Base-by-base conservation (phyloP, 2,329 filamentous ascomycete genomes). In the Neocatenulostroma microsporum region DNA sequence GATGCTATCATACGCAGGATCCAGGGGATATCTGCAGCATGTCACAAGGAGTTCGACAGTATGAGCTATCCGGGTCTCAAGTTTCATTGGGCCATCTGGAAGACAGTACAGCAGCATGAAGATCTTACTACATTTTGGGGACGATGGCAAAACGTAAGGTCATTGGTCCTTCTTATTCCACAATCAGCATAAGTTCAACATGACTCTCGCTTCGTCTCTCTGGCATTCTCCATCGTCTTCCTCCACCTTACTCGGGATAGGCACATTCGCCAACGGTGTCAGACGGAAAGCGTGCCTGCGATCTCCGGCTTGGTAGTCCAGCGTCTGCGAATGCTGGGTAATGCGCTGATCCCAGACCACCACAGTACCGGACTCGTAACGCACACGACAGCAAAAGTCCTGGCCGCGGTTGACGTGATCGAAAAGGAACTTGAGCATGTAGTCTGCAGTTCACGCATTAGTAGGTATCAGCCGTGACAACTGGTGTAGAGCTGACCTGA, bases 371-470 rank as follows among this genome's bases (percentile, higher is more conserved):
- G 40, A 24, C 21, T 52, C 49, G 34, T 47, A 55, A n/a, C 42
- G 37, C 7, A 53, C 38, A 7, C 52, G 31, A 29, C 42, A 41
- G 26, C 45, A 45, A 29, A 52, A 48, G 33, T 55, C 53, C 26
- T 47, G 40, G 23, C 49, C 40, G 18, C 46, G 35, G 13, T 37
- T 36, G 15, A 44, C 41, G 31, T 44, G 41, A 24, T 40, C 33
- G 43, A 79, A 84, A 6, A 86, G 62, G 63, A 85, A 85, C 52
- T 82, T 82, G 39, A 86, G 68, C 8, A 86, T 64, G 29, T 70
- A 70, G 46, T 89, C 84, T n/a, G n/a, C n/a, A n/a, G n/a, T n/a
- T n/a, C n/a, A n/a, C n/a, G n/a, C n/a, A n/a, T n/a, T n/a, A n/a
- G n/a, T n/a, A n/a, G n/a, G n/a, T n/a, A n/a, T n/a, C n/a, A n/a